Percentiles rank a stretch among this genome's conserved stretches.
Conservation (phyloP, 2,329 filamentous ascomycete genomes). For the Chrysoporthe puriensis region DNA sequence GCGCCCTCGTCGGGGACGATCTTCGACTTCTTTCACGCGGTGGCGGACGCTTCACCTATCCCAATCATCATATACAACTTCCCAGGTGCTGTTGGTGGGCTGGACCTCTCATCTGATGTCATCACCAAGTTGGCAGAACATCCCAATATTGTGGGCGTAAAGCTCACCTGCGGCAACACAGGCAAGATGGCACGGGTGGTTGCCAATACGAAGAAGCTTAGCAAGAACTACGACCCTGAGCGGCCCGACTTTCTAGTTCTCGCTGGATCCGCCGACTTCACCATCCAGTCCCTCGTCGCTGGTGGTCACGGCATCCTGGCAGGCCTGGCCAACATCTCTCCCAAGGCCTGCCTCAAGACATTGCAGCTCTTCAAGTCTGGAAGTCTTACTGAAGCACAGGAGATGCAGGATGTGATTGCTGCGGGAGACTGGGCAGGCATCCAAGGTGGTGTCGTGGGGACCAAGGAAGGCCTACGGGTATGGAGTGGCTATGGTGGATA, state of each 20-base stretch:
- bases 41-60: conserved; percentile 65
- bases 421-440: conserved; percentile 75
- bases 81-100: conserved; percentile 64
- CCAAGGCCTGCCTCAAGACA: conserved; percentile 65
- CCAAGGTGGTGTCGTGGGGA: conserved; percentile 71
- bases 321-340: conserved; percentile 72
- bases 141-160: conserved; percentile 69
- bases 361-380: conserved; percentile 64
- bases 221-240: conserved; percentile 38
- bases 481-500: conserved; percentile 69
- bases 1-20: conserved; percentile 64
- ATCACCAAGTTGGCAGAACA: conserved; percentile 64
- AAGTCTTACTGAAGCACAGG: conserved; percentile 61
- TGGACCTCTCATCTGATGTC: conserved; percentile 67
- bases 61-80: conserved; percentile 73
- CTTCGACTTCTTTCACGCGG: conserved; percentile 66
- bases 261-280: conserved; percentile 74
- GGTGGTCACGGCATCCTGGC: conserved; percentile 74
- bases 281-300: conserved; percentile 68
- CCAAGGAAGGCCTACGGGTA: conserved; percentile 69
- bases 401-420: conserved; percentile 67
- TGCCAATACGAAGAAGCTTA: conserved; percentile 55
- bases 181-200: conserved; percentile 69
- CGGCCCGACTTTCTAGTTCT: conserved; percentile 66
- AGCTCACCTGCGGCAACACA: conserved; percentile 72